phyloP scores from a whole-genome alignment of 805 yeast genomes.

The Hermanozyma aechmeae region DNA sequence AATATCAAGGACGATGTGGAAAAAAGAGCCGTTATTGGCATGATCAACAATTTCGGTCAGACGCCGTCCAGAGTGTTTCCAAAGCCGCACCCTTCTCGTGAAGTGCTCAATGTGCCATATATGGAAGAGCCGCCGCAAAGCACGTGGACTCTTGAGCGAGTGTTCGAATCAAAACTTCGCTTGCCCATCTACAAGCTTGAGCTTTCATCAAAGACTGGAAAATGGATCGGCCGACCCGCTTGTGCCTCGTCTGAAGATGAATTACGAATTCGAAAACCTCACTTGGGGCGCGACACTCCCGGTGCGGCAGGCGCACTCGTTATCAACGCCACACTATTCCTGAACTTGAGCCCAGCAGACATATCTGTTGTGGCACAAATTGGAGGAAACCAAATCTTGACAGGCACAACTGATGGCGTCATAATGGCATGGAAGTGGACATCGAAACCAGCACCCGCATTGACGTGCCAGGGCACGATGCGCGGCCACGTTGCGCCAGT shows the following conservation, averaged over 20 bases:
- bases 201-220: conserved; percentile 26
- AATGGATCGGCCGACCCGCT: conserved; percentile 45
- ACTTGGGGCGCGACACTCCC: conserved; percentile 6
- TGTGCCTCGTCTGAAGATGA: conserved; percentile 30
- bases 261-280: conserved; percentile 23
- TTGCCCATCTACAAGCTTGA: conserved; percentile 37
- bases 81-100: conserved; percentile 54
- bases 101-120: conserved; percentile 25
- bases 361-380: conserved; percentile 33
- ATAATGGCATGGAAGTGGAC: conserved; percentile 50
- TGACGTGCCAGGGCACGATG: conserved; percentile 36
- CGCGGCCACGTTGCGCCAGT: conserved; percentile 51
- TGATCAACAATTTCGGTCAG: conserved; percentile 88
- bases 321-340: conserved; percentile 35
- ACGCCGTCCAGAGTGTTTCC: conserved; percentile 70
- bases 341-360: conserved; percentile 29
- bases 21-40: conserved; percentile 68
- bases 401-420: conserved; percentile 51
- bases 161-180: conserved; percentile 34
- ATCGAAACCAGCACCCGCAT: conserved; percentile 13
- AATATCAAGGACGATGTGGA: conserved; percentile 65
- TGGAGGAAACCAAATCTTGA: conserved; percentile 32
- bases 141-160: too few species aligned
- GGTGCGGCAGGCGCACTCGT: conserved; percentile 18
- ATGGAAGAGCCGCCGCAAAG: conserved; percentile 32